These are phyloP conservation scores for Phragmites australis DNA, from an alignment of 176 grass and related monocot species.

Conservation along the genomic window DNA sequence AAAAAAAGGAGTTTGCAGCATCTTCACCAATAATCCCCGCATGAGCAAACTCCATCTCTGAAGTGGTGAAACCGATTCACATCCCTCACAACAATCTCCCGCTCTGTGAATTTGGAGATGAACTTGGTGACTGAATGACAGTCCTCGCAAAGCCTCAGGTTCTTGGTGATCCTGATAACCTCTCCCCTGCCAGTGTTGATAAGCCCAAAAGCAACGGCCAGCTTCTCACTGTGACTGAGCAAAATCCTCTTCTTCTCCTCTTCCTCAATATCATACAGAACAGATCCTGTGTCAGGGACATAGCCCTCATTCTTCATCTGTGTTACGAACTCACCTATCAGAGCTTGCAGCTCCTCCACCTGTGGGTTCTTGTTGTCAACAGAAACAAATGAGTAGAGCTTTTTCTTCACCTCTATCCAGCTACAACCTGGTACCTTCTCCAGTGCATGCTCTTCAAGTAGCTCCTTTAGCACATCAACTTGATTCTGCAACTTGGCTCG, in stretches of 20 bases:
- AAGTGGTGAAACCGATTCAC: constrained; percentile 90
- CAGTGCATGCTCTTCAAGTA: constrained; percentile 62
- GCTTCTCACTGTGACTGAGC: constrained; percentile 87
- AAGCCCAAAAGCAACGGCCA: constrained; percentile 87
- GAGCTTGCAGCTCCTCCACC: constrained; percentile 58
- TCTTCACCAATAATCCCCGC: constrained; percentile 80
- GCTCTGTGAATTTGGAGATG: constrained; percentile 71
- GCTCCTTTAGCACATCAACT: constrained; percentile 61
- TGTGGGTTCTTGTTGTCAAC: constrained; percentile 69
- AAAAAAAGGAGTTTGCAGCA: neutral
- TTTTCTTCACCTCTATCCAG: constrained; percentile 94
- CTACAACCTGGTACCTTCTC: constrained; percentile 82
- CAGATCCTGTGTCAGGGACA: constrained; percentile 61
- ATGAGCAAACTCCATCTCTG: constrained; percentile 73
- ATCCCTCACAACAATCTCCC: constrained; percentile 81
- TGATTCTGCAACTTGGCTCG: constrained; percentile 64
- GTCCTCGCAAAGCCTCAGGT: constrained; percentile 86
- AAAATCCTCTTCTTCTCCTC: constrained; percentile 86
- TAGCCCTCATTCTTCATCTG: constrained; percentile 73
- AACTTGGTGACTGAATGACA: constrained; percentile 90
- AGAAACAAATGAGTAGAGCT: constrained; percentile 61
- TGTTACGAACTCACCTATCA: constrained; percentile 55
- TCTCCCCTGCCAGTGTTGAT: constrained; percentile 62
- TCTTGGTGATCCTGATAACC: constrained; percentile 85
- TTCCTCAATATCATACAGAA: constrained; percentile 77